Percentiles rank a stretch among this genome's conserved stretches.
These are phyloP conservation scores for Boechera stricta DNA, from an alignment of 345 rosid genomes.

Conservation along the genomic window DNA sequence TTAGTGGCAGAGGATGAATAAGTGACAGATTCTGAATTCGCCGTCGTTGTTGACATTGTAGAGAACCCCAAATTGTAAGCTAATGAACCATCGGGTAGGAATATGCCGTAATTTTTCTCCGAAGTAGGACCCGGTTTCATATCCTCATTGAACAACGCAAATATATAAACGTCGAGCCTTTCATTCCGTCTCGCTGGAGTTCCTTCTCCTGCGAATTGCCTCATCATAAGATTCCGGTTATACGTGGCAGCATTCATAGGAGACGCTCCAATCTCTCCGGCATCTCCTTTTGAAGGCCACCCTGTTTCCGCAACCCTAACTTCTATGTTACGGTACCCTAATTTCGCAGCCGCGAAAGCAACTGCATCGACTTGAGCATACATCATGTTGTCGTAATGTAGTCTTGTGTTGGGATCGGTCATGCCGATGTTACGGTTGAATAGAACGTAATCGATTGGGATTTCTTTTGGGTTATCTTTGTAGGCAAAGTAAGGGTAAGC, in stretches of 20 bases:
- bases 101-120: slow-evolving; percentile 91
- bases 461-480: slow-evolving; percentile 60
- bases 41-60: slow-evolving; percentile 53
- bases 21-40: slow-evolving; percentile 56
- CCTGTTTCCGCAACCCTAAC: slow-evolving; percentile 94
- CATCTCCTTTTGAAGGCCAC: slow-evolving; percentile 98
- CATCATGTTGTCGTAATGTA: slow-evolving; percentile 89
- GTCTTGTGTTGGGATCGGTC: slow-evolving; percentile 78
- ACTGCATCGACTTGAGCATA: slow-evolving; percentile 94
- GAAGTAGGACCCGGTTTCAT: slow-evolving; percentile 93
- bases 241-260: slow-evolving; percentile 71
- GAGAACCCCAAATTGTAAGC: slow-evolving; percentile 88
- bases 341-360: slow-evolving; percentile 63
- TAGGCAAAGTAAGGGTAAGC: slow-evolving; percentile 97
- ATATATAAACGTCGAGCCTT: slow-evolving; percentile 76
- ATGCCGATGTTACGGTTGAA: slow-evolving; percentile 81
- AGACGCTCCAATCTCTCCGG: slow-evolving; percentile 72
- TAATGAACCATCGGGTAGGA: slow-evolving; percentile 79
- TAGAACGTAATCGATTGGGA: slow-evolving; percentile 80
- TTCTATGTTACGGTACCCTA: slow-evolving; percentile 77
- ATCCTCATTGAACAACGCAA: slow-evolving; percentile 92
- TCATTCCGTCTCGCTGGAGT: slow-evolving; percentile 73
- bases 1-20: slow-evolving; percentile 76
- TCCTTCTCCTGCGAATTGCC: slow-evolving; percentile 79
- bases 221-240: slow-evolving; percentile 71